Evolutionary conservation across 2,329 filamentous ascomycete species (phyloP), one percentile per base, ranked within the genome.

Genomic region (Fusarium piperis): DNA sequence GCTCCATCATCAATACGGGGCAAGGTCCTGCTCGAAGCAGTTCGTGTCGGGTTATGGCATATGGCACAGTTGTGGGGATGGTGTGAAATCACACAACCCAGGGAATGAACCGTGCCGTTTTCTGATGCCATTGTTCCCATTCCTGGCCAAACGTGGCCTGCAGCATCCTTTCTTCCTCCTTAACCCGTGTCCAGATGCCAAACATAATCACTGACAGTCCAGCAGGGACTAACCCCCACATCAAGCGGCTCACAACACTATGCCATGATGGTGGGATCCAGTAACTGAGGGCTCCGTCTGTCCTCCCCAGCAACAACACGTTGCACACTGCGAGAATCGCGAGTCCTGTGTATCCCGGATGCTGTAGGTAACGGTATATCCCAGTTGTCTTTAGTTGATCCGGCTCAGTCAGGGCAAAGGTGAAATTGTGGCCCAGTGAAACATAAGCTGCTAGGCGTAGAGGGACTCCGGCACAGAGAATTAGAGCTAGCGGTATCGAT

Each of bases 161-260:
- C 67, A 89, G 65, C 86, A 90, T 87, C 1, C 53, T 64, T 71
- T 89, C 87, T 71, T 88, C 86, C 65, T 88, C 82, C 33, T 60
- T 72, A 1, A 88, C 82, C 26, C 86, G 77, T 6, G 68, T 77
- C 76, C 74, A 78, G 4, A 82, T 55, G 0, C 68, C 72, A 20
- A 59, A 58, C 5, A 78, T 53, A 9, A 79, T 18, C 32, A 79
- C 46, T 1, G 64, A 59, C 2, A 70, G 10, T 6, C 44, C 56
- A 9, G 64, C n/a, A 15, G 64, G 62, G 18, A 56, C 23, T 0
- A 35, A 68, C 16, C 41, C 41, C 65, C 15, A 68, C 23, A 58
- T 51, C 58, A 70, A 62, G 1, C 44, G 48, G 6, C 39, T 51
- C 7, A 72, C 8, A 0, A 38, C 30, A 0, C 39, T 16, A 23